phyloP scores from a whole-genome alignment of 495 filamentous ascomycete genomes.

The Polyplosphaeria fusca region DNA sequence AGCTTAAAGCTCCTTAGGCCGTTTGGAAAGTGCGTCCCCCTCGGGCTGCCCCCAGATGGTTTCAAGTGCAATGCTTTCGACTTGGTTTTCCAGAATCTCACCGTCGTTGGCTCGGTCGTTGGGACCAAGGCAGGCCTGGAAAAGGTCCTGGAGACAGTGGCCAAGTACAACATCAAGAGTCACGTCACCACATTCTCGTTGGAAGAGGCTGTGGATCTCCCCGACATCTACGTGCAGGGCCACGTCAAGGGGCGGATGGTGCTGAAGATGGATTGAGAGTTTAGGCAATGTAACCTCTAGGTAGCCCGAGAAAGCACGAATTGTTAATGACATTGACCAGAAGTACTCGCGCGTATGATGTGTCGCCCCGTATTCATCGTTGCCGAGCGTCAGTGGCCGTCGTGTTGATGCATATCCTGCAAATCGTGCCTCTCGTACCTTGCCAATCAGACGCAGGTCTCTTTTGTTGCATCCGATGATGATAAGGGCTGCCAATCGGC shows the following conservation, averaged over 20 bases:
- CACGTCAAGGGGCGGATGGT: slow-evolving; percentile 18
- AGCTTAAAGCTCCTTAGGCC: slow-evolving; percentile 8
- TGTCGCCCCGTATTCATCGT: too few species aligned
- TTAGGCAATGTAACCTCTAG: too few species aligned
- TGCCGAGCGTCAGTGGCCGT: too few species aligned
- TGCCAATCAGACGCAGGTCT: too few species aligned
- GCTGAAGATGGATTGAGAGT: slow-evolving; percentile 6
- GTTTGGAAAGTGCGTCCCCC: slow-evolving; percentile 3
- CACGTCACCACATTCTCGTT: slow-evolving; percentile 2
- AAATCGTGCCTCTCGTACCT: too few species aligned
- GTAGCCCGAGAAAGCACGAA: too few species aligned
- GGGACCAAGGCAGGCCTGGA: slow-evolving; percentile 1
- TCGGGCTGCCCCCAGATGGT: background rate
- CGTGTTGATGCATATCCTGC: too few species aligned
- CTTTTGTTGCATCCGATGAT: too few species aligned
- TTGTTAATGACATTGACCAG: too few species aligned
- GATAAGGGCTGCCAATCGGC: too few species aligned
- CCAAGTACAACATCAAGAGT: background rate
- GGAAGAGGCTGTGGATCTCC: slow-evolving; percentile 3
- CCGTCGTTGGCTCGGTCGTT: slow-evolving; percentile 5
- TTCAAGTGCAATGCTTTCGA: slow-evolving; percentile 12
- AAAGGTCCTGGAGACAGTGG: slow-evolving; percentile 5
- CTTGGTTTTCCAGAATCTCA: slow-evolving; percentile 8
- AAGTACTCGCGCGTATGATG: too few species aligned
- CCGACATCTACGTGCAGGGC: slow-evolving; percentile 11